These are phyloP conservation scores for Lachnellula occidentalis DNA, from an alignment of 2,329 filamentous ascomycete species.

Conservation along the genomic window DNA sequence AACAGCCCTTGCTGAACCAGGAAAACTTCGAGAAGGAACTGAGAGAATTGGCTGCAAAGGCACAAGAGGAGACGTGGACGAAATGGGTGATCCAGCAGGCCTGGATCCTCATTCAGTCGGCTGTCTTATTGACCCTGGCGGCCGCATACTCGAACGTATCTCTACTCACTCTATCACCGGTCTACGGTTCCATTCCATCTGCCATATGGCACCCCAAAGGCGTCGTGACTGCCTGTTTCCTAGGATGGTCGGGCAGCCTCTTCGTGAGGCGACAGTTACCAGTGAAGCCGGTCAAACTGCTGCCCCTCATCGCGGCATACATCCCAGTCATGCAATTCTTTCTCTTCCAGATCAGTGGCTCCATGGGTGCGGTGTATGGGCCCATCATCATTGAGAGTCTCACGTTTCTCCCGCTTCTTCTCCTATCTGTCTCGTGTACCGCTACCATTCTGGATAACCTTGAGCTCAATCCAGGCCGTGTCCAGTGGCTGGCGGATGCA, in stretches of 20 bases:
- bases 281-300: slow-evolving; percentile 44
- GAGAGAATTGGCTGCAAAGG: slow-evolving; percentile 28
- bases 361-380: slow-evolving; percentile 64
- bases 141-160: slow-evolving; percentile 66
- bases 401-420: slow-evolving; percentile 64
- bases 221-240: slow-evolving; percentile 60
- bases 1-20: slow-evolving; percentile 26
- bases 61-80: slow-evolving; percentile 28
- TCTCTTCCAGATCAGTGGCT: slow-evolving; percentile 60
- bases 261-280: slow-evolving; percentile 46
- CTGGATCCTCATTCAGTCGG: slow-evolving; percentile 31
- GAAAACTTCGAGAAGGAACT: slow-evolving; percentile 33
- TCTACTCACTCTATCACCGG: slow-evolving; percentile 72
- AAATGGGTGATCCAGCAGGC: slow-evolving; percentile 28
- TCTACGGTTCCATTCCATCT: slow-evolving; percentile 81
- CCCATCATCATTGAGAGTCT: slow-evolving; percentile 69
- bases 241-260: slow-evolving; percentile 66
- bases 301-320: slow-evolving; percentile 71
- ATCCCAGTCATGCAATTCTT: slow-evolving; percentile 68
- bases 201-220: slow-evolving; percentile 64
- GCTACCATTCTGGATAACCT: slow-evolving; percentile 60
- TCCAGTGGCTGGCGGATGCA: slow-evolving; percentile 56
- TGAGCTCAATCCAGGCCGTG: slow-evolving; percentile 45
- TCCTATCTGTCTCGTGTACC: slow-evolving; percentile 58
- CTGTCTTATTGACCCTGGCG: slow-evolving; percentile 47